Percentiles rank a stretch among this genome's conserved stretches.
Evolutionary conservation across 257 asterid species (phyloP).

Genomic region (Solanum okadae): DNA sequence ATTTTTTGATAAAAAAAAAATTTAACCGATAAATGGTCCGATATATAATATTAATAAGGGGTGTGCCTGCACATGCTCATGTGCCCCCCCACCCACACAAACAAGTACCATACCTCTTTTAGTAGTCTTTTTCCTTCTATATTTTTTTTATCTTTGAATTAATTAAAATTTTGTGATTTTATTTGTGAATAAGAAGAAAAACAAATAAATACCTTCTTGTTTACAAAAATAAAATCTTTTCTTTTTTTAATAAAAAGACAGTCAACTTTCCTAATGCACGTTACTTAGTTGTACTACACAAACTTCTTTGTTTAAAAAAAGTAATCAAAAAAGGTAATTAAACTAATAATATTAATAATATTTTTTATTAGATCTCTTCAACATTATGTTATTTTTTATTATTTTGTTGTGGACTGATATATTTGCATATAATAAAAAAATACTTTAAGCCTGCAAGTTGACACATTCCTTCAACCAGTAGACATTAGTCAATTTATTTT

Average conservation of each 20-base stretch:
- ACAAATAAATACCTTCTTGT: background rate
- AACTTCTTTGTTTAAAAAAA: background rate
- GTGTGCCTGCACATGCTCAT: background rate
- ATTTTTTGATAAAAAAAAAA: too few species aligned
- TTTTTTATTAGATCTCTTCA: background rate
- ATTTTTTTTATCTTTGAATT: background rate
- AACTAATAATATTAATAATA: background rate
- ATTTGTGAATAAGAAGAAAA: background rate
- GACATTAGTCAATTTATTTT: background rate
- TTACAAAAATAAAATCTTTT: background rate
- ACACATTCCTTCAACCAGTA: background rate
- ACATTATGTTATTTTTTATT: background rate
- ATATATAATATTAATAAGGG: background rate
- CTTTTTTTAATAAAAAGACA: background rate
- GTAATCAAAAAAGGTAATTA: background rate
- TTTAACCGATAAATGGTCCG: background rate
- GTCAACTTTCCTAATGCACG: background rate
- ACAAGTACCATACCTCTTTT: background rate
- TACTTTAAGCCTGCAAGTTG: background rate
- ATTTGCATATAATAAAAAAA: background rate
- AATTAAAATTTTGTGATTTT: background rate
- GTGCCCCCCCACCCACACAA: background rate
- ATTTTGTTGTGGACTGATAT: slow-evolving; percentile 3
- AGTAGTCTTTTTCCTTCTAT: background rate
- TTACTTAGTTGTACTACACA: background rate